Evolutionary conservation across 2,329 filamentous ascomycete species (phyloP), one percentile per base, ranked within the genome.

Genomic region (Colletotrichum chlorophyti): DNA sequence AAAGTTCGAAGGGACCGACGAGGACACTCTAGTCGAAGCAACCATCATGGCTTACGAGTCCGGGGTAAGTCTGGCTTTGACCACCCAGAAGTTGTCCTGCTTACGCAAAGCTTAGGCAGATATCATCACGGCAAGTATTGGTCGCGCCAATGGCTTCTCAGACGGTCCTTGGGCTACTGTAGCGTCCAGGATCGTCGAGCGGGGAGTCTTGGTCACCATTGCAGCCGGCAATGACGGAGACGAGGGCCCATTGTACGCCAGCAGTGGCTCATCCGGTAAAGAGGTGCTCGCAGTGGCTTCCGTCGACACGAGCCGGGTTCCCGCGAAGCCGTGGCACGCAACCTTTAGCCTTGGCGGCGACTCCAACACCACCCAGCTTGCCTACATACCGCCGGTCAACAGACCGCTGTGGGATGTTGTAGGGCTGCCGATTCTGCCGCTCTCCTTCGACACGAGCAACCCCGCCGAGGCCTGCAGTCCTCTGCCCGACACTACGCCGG

Each of bases 181-280:
- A 1, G 57, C 55, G 0, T 60, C 60, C 6, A 42, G 60, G 9
- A 60, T 62, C 14, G 60, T 60, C 7, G 55, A 62, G 4, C 67
- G 75, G 23, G 81, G 82, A 12, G 72, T 83, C 2, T 74, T 82
- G 6, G 74, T 83, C 19, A 76, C 78, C 9, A 76, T 83, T 26
- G 76, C 81, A 1, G 80, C 78, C 6, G 81, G 82, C 8, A 85
- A 85, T 51, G 75, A 78, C 31, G 82, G 82, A 17, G 69, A 70
- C 15, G 66, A 70, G 9, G 82, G 82, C 0, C 73, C 81, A 0
- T 83, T 84, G 65, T 80, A 75, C 34, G 70, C 72, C 5, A 71
- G 69, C 42, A 72, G 69, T 4, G 78, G 77, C 3, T 70, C 77
- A 2, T 73, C 75, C 6, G 77, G 76, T 4, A 70, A 69, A 27